Evolutionary conservation across 2,329 filamentous ascomycete species (phyloP), one percentile per base, ranked within the genome.

Genomic region (Alternaria novae-zelandiae): DNA sequence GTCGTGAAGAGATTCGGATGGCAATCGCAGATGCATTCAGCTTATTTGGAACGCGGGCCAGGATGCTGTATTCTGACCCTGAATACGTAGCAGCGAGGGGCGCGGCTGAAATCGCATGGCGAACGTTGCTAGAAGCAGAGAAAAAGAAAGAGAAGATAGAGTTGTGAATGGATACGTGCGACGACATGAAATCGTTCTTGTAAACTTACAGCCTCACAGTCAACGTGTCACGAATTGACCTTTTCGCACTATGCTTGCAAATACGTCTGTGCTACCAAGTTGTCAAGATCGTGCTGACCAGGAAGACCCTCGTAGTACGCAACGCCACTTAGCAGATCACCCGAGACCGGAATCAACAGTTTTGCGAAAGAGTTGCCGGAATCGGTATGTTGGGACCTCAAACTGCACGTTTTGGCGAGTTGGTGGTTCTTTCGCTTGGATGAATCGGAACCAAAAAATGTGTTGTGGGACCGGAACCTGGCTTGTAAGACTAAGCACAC

Each of bases 271-370:
- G 44, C 43, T 4, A 47, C 26, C 26, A 21, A 47, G 23, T 9
- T 41, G 46, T 28, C 46, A 28, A 43, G 23, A 45, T 49, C 7
- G 46, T 41, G 59, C 8, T 26, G 28, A 61, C 57, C 43, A 30
- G 61, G 53, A 57, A 56, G 57, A 61, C 30, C 47, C 57, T 61
- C 53, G 61, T 45, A 49, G 26, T 5, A 23, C 25, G 17, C 15
- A 56, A 30, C 69, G 67, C 71, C 65, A 70, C 66, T 43, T 65
- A 63, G 69, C 61, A 69, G 71, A 74, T 74, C 70, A 69, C 66
- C 67, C 70, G 68, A 67, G 70, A 63, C 64, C 47, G 62, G 15
- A 60, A 69, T 74, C 67, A 50, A 74, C 59, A 61, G 64, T 65
- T 70, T 62, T 61, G 43, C 26, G 15, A 30, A 20, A 17, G 28